Percentiles rank a stretch among this genome's conserved stretches.
Conservation (phyloP, 257 asterid genomes). For the Nicotiana knightiana region DNA sequence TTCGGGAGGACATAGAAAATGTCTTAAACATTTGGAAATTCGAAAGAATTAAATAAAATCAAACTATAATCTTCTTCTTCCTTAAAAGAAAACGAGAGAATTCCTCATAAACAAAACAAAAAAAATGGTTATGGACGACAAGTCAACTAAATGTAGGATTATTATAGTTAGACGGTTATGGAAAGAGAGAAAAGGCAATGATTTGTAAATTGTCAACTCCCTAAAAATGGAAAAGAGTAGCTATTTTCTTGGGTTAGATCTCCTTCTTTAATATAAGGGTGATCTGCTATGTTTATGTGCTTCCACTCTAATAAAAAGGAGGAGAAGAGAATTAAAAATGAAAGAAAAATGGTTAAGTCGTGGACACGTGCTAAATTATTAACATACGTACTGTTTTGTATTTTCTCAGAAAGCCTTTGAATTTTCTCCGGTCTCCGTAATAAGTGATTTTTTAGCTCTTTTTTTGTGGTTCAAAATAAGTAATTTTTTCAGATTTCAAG, state of each 20-base stretch:
- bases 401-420: too few species aligned
- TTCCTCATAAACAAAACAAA: not conserved
- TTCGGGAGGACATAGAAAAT: slow-evolving; percentile 33
- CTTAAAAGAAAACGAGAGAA: too few species aligned
- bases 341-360: not conserved
- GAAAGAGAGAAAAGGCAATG: not conserved
- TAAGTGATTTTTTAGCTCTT: too few species aligned
- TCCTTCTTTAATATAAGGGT: not conserved
- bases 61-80: not conserved
- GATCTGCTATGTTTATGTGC: not conserved
- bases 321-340: not conserved
- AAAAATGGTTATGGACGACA: not conserved
- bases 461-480: too few species aligned
- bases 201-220: not conserved
- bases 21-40: slow-evolving; percentile 25
- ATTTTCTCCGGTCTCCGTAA: too few species aligned
- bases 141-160: not conserved
- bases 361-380: not conserved
- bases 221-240: not conserved
- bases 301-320: not conserved
- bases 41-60: not conserved
- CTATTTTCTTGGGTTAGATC: slow-evolving; percentile 3
- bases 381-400: too few species aligned
- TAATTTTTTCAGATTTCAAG: too few species aligned
- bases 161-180: not conserved